Conservation (phyloP, 768 basidiomycete species). For the Atractiella rhizophila region DNA sequence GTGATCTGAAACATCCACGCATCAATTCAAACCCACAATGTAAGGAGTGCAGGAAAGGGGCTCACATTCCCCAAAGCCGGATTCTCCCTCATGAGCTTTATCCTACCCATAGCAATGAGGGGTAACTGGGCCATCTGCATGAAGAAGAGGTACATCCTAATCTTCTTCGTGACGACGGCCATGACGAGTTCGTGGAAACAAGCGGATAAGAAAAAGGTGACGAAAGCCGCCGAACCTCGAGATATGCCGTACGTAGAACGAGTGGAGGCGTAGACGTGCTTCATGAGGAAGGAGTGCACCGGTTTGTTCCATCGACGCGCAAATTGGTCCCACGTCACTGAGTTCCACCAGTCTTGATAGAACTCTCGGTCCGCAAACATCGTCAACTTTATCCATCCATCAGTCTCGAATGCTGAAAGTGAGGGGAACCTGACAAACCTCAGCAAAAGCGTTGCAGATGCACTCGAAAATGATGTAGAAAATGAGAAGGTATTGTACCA, state of each 20-base stretch:
- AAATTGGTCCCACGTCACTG: slow-evolving; percentile 88
- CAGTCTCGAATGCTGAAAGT: too few relatives aligned
- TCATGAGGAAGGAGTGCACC: slow-evolving; percentile 71
- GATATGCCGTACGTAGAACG: slow-evolving; percentile 53
- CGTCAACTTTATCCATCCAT: slow-evolving; percentile 4
- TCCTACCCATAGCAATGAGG: slow-evolving; percentile 52
- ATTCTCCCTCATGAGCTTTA: slow-evolving; percentile 53
- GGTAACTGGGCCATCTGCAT: slow-evolving; percentile 76
- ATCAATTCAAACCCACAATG: too few relatives aligned
- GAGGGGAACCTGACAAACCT: too few relatives aligned
- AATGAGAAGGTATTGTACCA: slow-evolving; percentile 24
- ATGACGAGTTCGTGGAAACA: slow-evolving; percentile 78
- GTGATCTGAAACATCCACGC: too few relatives aligned
- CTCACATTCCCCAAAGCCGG: slow-evolving; percentile 33
- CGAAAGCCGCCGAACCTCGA: slow-evolving; percentile 54
- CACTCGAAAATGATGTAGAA: slow-evolving; percentile 38
- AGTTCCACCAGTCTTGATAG: slow-evolving; percentile 99
- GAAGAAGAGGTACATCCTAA: slow-evolving; percentile 69
- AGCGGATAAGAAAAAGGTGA: slow-evolving; percentile 79
- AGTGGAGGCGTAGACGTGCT: slow-evolving; percentile 81
- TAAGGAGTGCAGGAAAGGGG: not conserved
- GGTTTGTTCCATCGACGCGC: slow-evolving; percentile 97
- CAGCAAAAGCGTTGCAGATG: too few relatives aligned
- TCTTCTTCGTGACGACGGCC: slow-evolving; percentile 62
- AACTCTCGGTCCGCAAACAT: slow-evolving; percentile 95